These are phyloP conservation scores for Chloridella minuta DNA, from an alignment of 352 stramenopile species.

Conservation along the genomic window DNA sequence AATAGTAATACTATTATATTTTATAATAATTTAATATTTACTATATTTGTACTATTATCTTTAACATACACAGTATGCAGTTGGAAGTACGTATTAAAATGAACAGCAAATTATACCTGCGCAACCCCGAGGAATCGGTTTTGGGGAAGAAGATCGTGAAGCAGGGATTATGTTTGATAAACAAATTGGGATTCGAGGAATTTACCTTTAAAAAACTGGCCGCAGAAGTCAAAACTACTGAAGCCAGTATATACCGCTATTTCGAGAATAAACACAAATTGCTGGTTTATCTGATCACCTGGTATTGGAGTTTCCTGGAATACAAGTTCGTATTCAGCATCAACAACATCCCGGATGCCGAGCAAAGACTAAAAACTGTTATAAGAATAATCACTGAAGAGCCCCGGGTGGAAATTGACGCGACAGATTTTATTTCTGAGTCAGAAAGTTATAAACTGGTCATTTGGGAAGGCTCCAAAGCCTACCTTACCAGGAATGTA, in stretches of 20 bases:
- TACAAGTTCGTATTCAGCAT: neutral
- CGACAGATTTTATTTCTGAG: neutral
- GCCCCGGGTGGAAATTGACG: too few relatives aligned
- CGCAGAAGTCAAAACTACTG: neutral
- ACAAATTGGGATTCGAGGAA: neutral
- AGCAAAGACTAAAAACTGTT: neutral
- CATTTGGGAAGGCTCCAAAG: neutral
- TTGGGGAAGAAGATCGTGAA: neutral
- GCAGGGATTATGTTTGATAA: neutral
- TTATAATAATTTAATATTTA: too few relatives aligned
- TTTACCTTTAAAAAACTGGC: neutral
- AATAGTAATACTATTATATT: slow-evolving; percentile 12
- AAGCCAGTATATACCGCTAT: neutral
- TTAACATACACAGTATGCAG: neutral
- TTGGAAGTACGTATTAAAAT: neutral
- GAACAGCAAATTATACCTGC: too few relatives aligned
- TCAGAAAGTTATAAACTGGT: neutral
- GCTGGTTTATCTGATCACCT: neutral
- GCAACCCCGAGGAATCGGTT: neutral
- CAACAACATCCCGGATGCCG: neutral
- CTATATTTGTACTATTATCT: too few relatives aligned
- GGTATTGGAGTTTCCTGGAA: neutral
- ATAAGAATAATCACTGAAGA: neutral
- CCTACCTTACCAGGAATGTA: neutral
- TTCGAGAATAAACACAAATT: neutral